These are phyloP conservation scores for Ascoidea tarda DNA, from an alignment of 805 yeast genomes.

Conservation along the genomic window DNA sequence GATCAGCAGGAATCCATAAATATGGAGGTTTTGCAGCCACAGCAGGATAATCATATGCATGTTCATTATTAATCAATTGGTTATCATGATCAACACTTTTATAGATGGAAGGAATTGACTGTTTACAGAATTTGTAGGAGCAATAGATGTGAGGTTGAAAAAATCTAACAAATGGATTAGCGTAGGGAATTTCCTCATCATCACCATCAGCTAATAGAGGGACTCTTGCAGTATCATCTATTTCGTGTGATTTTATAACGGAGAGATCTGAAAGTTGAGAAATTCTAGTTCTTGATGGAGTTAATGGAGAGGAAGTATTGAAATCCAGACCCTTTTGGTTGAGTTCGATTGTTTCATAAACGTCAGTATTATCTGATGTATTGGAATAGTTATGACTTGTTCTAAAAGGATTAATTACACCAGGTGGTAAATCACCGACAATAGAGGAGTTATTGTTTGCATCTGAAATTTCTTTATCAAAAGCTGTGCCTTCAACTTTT, in stretches of 20 bases:
- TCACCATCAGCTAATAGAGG: slow-evolving; percentile 63
- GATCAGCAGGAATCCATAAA: slow-evolving; percentile 90
- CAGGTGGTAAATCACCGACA: background rate
- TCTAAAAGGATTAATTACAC: no score
- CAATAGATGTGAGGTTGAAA: slow-evolving; percentile 41
- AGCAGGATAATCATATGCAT: slow-evolving; percentile 71
- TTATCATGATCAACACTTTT: slow-evolving; percentile 33
- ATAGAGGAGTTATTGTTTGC: background rate
- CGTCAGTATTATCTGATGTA: background rate
- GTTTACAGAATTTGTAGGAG: slow-evolving; percentile 32
- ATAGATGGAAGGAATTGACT: slow-evolving; percentile 44
- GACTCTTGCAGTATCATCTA: slow-evolving; percentile 17
- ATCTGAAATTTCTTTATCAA: background rate
- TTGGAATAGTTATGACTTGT: background rate
- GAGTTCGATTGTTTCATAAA: background rate
- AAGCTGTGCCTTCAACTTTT: background rate
- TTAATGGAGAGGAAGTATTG: background rate
- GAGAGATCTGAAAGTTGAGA: background rate
- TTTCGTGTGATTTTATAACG: background rate
- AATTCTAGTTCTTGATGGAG: background rate
- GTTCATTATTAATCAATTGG: slow-evolving; percentile 29
- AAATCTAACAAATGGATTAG: slow-evolving; percentile 27
- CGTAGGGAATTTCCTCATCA: slow-evolving; percentile 17
- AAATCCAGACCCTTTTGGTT: slow-evolving; percentile 6
- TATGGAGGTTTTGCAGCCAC: slow-evolving; percentile 53